Base-by-base conservation (phyloP, 768 basidiomycete genomes). In the Dendrothele bispora region DNA sequence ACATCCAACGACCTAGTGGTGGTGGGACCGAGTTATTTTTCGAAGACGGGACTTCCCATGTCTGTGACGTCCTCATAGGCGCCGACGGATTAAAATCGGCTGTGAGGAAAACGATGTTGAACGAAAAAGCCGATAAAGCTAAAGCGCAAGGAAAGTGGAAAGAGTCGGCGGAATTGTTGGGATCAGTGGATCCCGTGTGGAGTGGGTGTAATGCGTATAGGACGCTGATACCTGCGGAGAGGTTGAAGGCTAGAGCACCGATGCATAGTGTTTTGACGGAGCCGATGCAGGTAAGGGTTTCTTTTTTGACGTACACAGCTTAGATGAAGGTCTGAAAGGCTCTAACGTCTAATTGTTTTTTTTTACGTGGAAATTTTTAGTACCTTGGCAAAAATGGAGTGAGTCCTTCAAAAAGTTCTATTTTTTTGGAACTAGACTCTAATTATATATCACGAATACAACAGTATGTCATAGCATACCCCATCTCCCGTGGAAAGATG, bases 391-490 rank as follows among this genome's bases (percentile, higher is more conserved):
- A 73, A 50, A 59, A 71, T 53, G 71, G 69, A 5, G 75, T 77
- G 29, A 39, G 50, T 42, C 21, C 36, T 15, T 42, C 8, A 20
- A 32, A 11, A 25, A 14, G 22, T 37, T 32, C 7, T 17, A 24
- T 3, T n/a, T n/a, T n/a, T n/a, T n/a, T n/a, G n/a, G n/a, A n/a
- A n/a, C n/a, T n/a, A n/a, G n/a, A n/a, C n/a, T n/a, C n/a, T n/a
- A n/a, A n/a, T n/a, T n/a, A n/a, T n/a, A n/a, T n/a, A n/a, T n/a
- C n/a, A n/a, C n/a, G n/a, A n/a, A n/a, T n/a, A n/a, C n/a, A n/a
- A 24, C 35, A 88, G 86, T 79, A 79, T 57, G 59, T 84, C 34
- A 71, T 87, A 14, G 76, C 72, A 2, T 87, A 88, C 59, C 77
- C 83, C 0, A 79, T 88, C 12, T 69, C 79, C 3, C 70, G 70